Percentiles rank a stretch among this genome's conserved stretches.
These are phyloP conservation scores for Neodidymelliopsis sp. DNA, from an alignment of 2,329 filamentous ascomycete species.

Conservation along the genomic window DNA sequence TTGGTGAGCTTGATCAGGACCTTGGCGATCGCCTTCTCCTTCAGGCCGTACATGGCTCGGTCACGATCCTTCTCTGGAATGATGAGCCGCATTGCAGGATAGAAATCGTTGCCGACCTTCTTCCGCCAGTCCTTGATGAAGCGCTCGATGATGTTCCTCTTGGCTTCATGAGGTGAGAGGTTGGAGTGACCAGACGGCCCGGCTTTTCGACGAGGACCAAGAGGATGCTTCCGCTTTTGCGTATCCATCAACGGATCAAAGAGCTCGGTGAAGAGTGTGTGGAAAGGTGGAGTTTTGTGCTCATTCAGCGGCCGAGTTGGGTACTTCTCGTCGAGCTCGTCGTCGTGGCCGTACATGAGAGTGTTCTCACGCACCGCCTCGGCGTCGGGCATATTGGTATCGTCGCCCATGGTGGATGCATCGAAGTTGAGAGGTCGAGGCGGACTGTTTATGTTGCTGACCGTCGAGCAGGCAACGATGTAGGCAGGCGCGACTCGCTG, in stretches of 20 bases:
- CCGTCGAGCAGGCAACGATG: conserved; percentile 17
- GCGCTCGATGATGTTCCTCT: conserved; percentile 79
- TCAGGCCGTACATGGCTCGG: conserved; percentile 89
- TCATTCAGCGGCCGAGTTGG: conserved; percentile 84
- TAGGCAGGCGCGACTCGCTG: conserved; percentile 18
- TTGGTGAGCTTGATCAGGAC: conserved; percentile 91
- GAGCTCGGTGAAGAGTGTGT: conserved; percentile 75
- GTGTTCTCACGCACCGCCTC: conserved; percentile 57
- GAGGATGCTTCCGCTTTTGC: conserved; percentile 72
- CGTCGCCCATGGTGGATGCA: conserved; percentile 37
- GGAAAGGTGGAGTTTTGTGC: conserved; percentile 80
- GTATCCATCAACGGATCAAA: conserved; percentile 85
- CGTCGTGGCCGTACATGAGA: conserved; percentile 58
- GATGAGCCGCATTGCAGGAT: conserved; percentile 89
- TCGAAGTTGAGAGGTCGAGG: conserved; percentile 12
- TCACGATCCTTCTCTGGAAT: conserved; percentile 93
- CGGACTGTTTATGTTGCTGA: conserved; percentile 8
- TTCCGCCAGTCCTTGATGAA: conserved; percentile 89
- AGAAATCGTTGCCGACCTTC: conserved; percentile 91
- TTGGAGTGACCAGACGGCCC: conserved; percentile 67
- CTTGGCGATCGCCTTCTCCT: conserved; percentile 90
- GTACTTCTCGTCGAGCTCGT: conserved; percentile 62
- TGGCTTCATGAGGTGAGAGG: conserved; percentile 76
- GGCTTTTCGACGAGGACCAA: conserved; percentile 63
- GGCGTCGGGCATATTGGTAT: conserved; percentile 49